Evolutionary conservation across 441 rosid species (phyloP), one percentile per base, ranked within the genome.

Genomic region (Gossypium davidsonii): DNA sequence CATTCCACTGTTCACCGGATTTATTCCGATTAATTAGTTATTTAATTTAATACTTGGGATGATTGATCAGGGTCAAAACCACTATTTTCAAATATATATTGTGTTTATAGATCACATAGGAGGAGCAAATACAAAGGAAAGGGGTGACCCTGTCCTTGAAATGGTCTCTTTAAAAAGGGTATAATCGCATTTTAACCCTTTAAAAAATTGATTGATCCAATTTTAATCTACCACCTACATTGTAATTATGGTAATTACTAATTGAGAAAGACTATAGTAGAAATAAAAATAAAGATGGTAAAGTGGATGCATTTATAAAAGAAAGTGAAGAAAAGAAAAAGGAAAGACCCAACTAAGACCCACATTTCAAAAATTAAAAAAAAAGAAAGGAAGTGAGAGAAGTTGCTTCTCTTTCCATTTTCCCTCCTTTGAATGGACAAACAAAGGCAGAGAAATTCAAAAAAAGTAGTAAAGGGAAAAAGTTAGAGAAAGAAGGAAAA

Each of bases 361-460:
- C 77, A 72, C 82, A 74, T 59, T 77, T 83, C 81, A 81, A 79
- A 34, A 80, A 15, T 46, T 67, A 26, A 17, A 2, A 56, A 25
- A 25, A 25, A 25, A 73, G 61, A 7, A 18, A 2, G 23, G 39
- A 34, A 34, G 11, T 34, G 55, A 62, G 25, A 37, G 59, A 52
- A 73, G 48, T 74, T 34, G 8, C 39, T 34, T 34, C 39, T 34
- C 39, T 34, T 34, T 6, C 39, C 8, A 6, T 34, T 6, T 34
- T 63, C 77, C 79, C 67, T 72, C 60, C 25, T 67, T 67, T 78
- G 86, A 88, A 86, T 85, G 80, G 81, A 76, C 84, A 85, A 34
- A 34, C 8, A 6, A 76, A 62, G 39, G 17, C 63, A 82, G 84
- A 82, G 84, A 81, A 83, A 89, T 89, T 89, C 88, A 80, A 87